phyloP scores from a whole-genome alignment of 1,284 basidiomycete genomes.

The Trichosporon sp. region DNA sequence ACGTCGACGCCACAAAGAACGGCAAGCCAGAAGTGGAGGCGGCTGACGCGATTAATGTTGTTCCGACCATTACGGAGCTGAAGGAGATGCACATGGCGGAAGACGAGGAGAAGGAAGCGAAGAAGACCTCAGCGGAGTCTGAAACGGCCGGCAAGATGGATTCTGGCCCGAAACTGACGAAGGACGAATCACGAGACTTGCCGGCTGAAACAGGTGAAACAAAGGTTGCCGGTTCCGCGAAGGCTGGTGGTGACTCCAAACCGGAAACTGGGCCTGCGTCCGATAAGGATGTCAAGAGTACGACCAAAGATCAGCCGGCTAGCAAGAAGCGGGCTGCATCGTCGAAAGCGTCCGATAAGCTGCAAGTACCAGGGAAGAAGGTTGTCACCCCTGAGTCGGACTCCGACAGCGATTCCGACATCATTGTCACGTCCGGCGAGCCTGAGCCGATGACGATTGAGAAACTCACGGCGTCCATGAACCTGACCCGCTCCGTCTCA shows the following conservation, averaged over 20 bases:
- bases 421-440: not conserved
- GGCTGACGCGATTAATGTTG: not conserved
- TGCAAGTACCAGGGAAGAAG: not conserved
- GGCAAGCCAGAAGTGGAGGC: not conserved
- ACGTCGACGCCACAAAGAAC: not conserved
- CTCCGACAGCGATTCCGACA: not conserved
- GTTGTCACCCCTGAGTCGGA: not conserved
- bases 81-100: not conserved
- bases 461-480: not conserved
- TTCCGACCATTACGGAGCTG: not conserved
- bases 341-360: not conserved
- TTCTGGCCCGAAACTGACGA: not conserved
- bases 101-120: not conserved
- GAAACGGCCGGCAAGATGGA: not conserved
- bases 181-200: too few species aligned
- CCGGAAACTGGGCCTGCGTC: too few species aligned
- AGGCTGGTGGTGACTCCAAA: too few species aligned
- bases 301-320: too few species aligned
- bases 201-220: too few species aligned
- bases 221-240: too few species aligned
- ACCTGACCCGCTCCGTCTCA: not conserved
- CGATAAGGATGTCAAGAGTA: too few species aligned
- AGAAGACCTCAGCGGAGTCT: not conserved
- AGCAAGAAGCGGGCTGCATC: not conserved
- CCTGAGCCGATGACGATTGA: not conserved